Evolutionary conservation across 306 rosid species (phyloP), one percentile per base, ranked within the genome.

Genomic region (Prunus fruticosa): DNA sequence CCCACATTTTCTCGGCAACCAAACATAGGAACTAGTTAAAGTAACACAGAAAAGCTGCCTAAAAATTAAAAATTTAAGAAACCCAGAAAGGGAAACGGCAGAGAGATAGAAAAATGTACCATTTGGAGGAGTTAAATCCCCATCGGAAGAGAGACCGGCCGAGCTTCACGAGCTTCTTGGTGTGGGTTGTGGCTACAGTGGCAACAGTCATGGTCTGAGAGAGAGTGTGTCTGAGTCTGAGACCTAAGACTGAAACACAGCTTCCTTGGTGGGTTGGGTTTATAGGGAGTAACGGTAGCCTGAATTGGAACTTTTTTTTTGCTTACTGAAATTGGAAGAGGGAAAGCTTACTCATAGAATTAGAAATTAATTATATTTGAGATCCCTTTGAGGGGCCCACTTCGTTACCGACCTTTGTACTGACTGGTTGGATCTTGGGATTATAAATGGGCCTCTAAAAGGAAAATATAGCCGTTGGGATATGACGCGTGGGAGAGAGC

Each of bases 61-160:
- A 51, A 15, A 67, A 62, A 9, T 34, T 5, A 34, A 34, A 67
- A 62, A 6, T 34, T 34, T 5, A 34, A 6, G 43, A 71, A n/a
- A n/a, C 22, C 47, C 65, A 19, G 62, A 62, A n/a, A n/a, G 14
- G 41, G n/a, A 13, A 64, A 72, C 28, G 41, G 45, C 45, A 54
- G 9, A 53, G 60, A 66, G 20, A 60, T 62, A 60, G 43, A 32
- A 38, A 4, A 79, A 25, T 54, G 72, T 81, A 92, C 99, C 99
- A 96, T 91, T 93, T 96, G 72, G 98, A 89, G 72, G 99, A 83
- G 84, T 88, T 91, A 89, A 93, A 96, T 71, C 96, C 87, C 46
- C 82, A 54, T 18, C 94, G 85, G 84, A 96, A 86, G 65, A 96
- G 86, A 0, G 90, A 75, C 74, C 88, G 68, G 50, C 91, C 81